Base-by-base conservation (phyloP, 148 eudicot species). In the Rhododendron ovatum region DNA sequence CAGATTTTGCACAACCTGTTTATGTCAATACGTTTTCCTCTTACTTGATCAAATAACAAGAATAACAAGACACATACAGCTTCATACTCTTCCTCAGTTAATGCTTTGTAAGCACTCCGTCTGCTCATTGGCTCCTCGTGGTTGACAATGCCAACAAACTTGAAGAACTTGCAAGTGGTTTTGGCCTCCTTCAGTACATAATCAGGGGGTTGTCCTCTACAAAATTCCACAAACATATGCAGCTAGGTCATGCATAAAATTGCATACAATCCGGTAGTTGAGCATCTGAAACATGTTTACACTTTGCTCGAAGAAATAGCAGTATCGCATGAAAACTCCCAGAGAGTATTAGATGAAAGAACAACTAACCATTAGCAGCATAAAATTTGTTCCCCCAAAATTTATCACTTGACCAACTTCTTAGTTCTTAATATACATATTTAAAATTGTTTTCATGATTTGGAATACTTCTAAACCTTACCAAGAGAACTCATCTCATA, bases 191-290 rank as follows among this genome's bases (percentile, higher is more conserved):
- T 92, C 30, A 97, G 91, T 78, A 97, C 90, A 93, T 94, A 91
- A 91, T 97, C 99, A 85, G 99, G 98, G 81, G 98, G 99, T 91
- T 93, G 99, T 78, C 91, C 98, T 89, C 99, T 97, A 82, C 90
- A 93, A 78, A 86, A 67, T 75, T 67, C 69, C 73, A 41, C 45
- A 89, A 87, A 87, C 48, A 88, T 50, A 39, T 37, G 51, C 39
- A 69, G 82, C 80, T 83, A 88, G 57, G 81, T 39, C 85, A 65
- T 86, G 55, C 20, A 80, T 74, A 51, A 76, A 77, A 85, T 69
- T 81, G 43, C 84, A 81, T 20, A 47, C 33, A 69, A 13, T 57
- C 61, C 47, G 37, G 82, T 51, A 85, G 74, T 80, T 67, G 71
- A 30, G 85, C 61, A 85, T 75, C 75, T 24, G 84, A 81, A 78